Evolutionary conservation across 129 eudicot species (phyloP), one percentile per base, ranked within the genome.

Genomic region (Lactuca sativa): DNA sequence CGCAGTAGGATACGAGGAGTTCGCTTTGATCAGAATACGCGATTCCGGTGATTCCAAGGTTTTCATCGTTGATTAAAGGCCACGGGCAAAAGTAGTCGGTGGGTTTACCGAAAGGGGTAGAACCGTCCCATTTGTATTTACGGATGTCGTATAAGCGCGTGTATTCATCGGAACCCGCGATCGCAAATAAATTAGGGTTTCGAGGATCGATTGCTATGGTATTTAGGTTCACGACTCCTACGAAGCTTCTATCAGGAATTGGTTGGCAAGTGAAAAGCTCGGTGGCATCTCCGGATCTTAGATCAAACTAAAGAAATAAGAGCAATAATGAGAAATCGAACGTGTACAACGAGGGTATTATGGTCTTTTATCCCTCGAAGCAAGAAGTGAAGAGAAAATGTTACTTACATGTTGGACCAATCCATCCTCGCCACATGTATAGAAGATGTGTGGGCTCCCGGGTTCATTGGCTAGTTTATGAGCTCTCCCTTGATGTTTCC

Each of bases 381-480:
- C 13, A 36, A 4, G 8, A 25, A 4, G 13, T 11, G 40, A 34
- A 49, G 12, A 51, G 0, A 40, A 36, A 47, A 44, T 5, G 38
- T 40, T 58, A 80, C 93, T 84, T 78, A 92, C 98, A 77, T 82
- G 98, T 47, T 89, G 98, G 64, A 92, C 96, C 54, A 89, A 48
- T 51, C 95, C 96, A 60, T 92, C 98, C 77, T 86, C 98, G 36
- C 91, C 98, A 56, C 96, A 92, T 8, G 90, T 84, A 70, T 89
- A 92, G 40, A 92, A 84, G 49, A 82, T 83, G 75, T 92, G 88
- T 34, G 96, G 86, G 84, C 98, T 89, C 13, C 95, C 98, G 63
- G 95, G 98, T 79, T 92, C 96, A 74, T 81, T 78, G 30, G 96
- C 96, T 82, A 92, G 79, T 71, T 92, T 92, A 73, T 92, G 98